Evolutionary conservation across 192 early-diverging fungal genomes (phyloP).

Genomic region (Podila verticillata): DNA sequence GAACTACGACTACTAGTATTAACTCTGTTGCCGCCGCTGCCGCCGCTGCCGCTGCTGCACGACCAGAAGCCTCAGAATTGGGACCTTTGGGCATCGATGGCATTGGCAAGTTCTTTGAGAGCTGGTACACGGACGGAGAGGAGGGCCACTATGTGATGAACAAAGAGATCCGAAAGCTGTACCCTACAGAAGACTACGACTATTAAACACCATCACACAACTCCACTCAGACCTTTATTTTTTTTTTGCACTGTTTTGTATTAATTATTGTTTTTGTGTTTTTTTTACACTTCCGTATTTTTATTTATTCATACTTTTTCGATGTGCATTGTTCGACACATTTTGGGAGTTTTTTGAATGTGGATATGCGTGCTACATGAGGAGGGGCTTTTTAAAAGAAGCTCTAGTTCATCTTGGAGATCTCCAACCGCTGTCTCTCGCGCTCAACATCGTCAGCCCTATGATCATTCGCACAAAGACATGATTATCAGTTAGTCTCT

Average conservation of each 20-base stretch:
- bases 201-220: not conserved
- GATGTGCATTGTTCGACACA: not conserved
- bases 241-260: no score
- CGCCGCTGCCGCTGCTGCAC: not conserved
- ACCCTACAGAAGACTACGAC: slow-evolving; percentile 36
- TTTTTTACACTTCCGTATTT: no score
- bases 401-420: slow-evolving; percentile 44
- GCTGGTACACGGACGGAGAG: slow-evolving; percentile 26
- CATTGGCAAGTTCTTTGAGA: slow-evolving; percentile 42
- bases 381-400: no score
- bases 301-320: not conserved
- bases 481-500: no score
- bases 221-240: not conserved
- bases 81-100: slow-evolving; percentile 34
- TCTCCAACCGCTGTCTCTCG: slow-evolving; percentile 36
- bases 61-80: slow-evolving; percentile 21
- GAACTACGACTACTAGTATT: not conserved
- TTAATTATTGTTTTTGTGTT: no score
- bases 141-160: slow-evolving; percentile 47
- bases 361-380: no score
- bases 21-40: not conserved
- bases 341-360: not conserved
- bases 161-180: slow-evolving; percentile 37
- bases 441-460: slow-evolving; percentile 29
- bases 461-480: not conserved